A percentile compares a stretch with the other conserved stretches of the same genome.
Evolutionary conservation across 257 asterid genomes (phyloP).

Genomic region (Jacaranda mimosifolia): DNA sequence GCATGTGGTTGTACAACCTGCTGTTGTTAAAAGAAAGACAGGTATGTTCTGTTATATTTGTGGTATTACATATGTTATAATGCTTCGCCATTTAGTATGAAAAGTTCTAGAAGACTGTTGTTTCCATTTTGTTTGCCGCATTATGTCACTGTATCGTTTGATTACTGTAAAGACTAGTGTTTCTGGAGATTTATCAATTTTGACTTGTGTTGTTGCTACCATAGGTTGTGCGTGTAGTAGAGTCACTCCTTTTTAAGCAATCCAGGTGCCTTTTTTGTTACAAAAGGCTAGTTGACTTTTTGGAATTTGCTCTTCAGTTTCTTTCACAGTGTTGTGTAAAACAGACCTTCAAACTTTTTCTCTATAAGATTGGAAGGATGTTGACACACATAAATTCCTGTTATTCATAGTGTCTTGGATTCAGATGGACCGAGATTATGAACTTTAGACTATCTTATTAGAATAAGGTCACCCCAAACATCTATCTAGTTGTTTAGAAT

Average conservation of each 20-base stretch:
- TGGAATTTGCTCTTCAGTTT: not conserved
- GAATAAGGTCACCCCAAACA: not conserved
- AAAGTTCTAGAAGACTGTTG: not conserved
- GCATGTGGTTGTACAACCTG: slow-evolving; percentile 74
- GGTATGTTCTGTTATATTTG: slow-evolving; percentile 36
- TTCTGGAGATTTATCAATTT: not conserved
- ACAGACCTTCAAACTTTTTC: not conserved
- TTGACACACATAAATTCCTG: not conserved
- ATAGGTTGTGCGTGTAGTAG: not conserved
- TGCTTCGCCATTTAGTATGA: not conserved
- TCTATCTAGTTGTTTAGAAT: too few species aligned
- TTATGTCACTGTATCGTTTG: not conserved
- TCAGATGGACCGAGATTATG: not conserved
- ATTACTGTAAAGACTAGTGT: not conserved
- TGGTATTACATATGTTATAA: not conserved
- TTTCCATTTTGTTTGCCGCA: slow-evolving; percentile 13
- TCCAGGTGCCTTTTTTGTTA: not conserved
- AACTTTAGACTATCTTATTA: not conserved
- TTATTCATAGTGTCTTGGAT: not conserved
- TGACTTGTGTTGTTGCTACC: not conserved
- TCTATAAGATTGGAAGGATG: not conserved
- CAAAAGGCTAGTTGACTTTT: not conserved
- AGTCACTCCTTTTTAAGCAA: not conserved
- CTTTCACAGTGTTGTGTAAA: not conserved
- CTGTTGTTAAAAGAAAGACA: slow-evolving; percentile 50